Evolutionary conservation across 2,329 filamentous ascomycete species (phyloP), one percentile per base, ranked within the genome.

Genomic region (Fusarium redolens): DNA sequence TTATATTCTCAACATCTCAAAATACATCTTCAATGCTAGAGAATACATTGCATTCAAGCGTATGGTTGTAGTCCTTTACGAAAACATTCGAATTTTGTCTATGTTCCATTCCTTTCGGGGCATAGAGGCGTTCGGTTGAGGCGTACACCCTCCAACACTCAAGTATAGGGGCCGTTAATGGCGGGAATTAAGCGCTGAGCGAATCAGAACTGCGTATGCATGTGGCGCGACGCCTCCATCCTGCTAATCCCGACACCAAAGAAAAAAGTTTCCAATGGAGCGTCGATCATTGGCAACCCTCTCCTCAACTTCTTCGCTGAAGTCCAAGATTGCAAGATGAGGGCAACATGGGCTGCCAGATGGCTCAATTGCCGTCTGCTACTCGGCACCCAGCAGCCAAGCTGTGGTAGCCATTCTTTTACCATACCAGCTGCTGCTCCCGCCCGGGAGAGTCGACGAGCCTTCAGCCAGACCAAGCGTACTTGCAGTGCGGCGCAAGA

Each of bases 321-420:
- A 76, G 75, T 68, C 62, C 62, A 73, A 72, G 50, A 63, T 68
- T 60, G 70, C 79, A 81, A 75, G 61, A 84, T 84, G 83, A 84
- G 81, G 79, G 81, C 79, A 73, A 78, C 80, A 62, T 78, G 80
- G 76, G 78, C 80, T 66, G 76, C 77, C 78, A 83, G 82, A 79
- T 83, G 82, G 82, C 82, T 83, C 73, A 82, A 79, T 75, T 80
- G 82, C 78, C 82, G 79, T 78, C 78, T 83, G 76, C 61, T 82
- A 44, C 69, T 74, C 51, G 78, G 79, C 65, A 70, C 75, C 28
- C 77, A 76, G 71, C 77, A 78, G 68, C 61, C 69, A 50, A 77
- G 69, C 70, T 75, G 75, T 30, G 77, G 71, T 51, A 64, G 71
- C 56, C 77, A 80, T 60, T 75, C 77, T 43, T 77, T 78, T 58